Base-by-base conservation (phyloP, 768 basidiomycete species). In the Podaxis pistillaris region DNA sequence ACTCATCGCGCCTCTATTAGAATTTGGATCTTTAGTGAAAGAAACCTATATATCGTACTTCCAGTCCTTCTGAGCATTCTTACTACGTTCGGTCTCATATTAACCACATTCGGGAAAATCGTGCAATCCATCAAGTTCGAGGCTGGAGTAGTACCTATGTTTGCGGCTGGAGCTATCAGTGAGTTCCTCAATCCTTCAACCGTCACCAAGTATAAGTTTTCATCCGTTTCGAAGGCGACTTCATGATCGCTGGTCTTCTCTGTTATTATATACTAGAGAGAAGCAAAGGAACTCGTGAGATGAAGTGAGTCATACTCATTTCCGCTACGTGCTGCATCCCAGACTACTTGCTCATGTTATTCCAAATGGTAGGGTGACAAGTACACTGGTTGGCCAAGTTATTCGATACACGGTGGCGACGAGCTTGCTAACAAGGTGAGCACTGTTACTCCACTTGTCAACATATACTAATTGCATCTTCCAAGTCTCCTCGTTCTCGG, bases 361-460 rank as follows among this genome's bases (percentile, higher is more conserved):
- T 6, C 22, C 47, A 3, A 49, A 13, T 46, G 26, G 38, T 38
- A 47, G 60, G 36, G 33, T 40, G 54, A 68, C 65, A 4, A 62
- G 50, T 22, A 53, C 46, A 2, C 41, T 68, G 30, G 37, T 66
- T 15, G 26, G 19, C 24, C 60, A 52, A 13, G 36, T 68, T 38
- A 64, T 68, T 22, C 63, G 62, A 17, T 65, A 64, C 28, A 64
- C 65, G 1, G 60, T 68, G 13, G 63, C 56, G 4, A 68, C 67
- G 7, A 61, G 65, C 3, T 22, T 58, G 6, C 13, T 60, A 6
- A 68, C 67, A 37, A 68, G 67, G 66, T 67, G 33, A 51, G 37
- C 26, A 15, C 13, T 30, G 12, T 51, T 36, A 7, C 11, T 19
- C 15, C 5, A 28, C 17, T 13, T 13, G 11, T 26, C n/a, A n/a